Conservation (phyloP, 371 early-diverging fungal species). For the Haplosporangium sp. region DNA sequence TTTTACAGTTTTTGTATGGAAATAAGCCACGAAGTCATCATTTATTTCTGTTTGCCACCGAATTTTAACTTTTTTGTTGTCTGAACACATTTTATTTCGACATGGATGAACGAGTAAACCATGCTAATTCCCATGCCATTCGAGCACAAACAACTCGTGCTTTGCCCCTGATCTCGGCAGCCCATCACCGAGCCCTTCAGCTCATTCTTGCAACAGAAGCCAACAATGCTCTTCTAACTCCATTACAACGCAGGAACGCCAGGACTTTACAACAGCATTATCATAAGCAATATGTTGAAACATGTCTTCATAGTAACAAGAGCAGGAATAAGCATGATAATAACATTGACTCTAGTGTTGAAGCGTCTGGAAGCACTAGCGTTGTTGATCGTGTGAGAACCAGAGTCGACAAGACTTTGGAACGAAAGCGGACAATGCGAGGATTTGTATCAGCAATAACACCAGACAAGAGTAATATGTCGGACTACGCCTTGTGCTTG, state of each 20-base stretch:
- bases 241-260: conserved; percentile 37
- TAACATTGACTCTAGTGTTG: background rate
- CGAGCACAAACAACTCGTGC: conserved; percentile 14
- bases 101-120: conserved; percentile 33
- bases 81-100: background rate
- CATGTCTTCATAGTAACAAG: conserved; percentile 18
- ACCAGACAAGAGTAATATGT: conserved; percentile 1
- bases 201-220: conserved; percentile 40
- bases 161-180: conserved; percentile 35
- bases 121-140: conserved; percentile 28
- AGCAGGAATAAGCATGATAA: background rate
- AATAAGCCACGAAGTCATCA: conserved; percentile 7
- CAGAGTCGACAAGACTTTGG: conserved; percentile 23
- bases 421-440: conserved; percentile 14
- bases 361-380: conserved; percentile 3
- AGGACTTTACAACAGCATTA: conserved; percentile 32
- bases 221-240: conserved; percentile 30
- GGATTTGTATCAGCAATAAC: conserved; percentile 20
- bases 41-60: conserved; percentile 31
- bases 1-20: no score
- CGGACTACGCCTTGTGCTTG: conserved; percentile 16
- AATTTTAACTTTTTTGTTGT: conserved; percentile 11
- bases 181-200: conserved; percentile 33
- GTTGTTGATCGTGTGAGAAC: conserved; percentile 32
- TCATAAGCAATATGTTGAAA: conserved; percentile 26